These are phyloP conservation scores for Helotiales sp. DNA, from an alignment of 2,329 filamentous ascomycete species.

Conservation along the genomic window DNA sequence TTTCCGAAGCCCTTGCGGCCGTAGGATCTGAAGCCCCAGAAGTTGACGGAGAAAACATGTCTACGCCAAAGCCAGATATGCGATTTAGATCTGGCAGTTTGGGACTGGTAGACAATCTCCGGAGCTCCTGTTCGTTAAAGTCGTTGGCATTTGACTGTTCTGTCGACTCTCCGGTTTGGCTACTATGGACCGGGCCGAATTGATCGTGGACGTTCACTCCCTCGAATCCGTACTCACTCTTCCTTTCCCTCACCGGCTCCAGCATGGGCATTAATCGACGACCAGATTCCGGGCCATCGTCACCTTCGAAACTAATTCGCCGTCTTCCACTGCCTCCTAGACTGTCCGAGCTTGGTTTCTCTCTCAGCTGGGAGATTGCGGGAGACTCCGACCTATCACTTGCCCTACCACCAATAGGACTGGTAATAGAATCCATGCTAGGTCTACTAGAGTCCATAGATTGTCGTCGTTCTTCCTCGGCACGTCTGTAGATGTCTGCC, in stretches of 20 bases:
- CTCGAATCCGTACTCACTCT: slow-evolving; percentile 58
- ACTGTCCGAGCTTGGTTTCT: slow-evolving; percentile 28
- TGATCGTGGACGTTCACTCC: slow-evolving; percentile 33
- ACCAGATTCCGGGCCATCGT: slow-evolving; percentile 39
- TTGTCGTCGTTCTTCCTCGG: slow-evolving; percentile 63
- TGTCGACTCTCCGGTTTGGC: background rate
- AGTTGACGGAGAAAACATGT: slow-evolving; percentile 48
- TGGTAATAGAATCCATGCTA: slow-evolving; percentile 52
- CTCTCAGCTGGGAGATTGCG: slow-evolving; percentile 23
- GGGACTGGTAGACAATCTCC: slow-evolving; percentile 49
- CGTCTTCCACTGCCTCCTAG: slow-evolving; percentile 15
- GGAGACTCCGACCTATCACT: slow-evolving; percentile 31
- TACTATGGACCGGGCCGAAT: background rate
- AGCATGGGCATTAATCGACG: slow-evolving; percentile 44
- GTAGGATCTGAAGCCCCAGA: slow-evolving; percentile 11
- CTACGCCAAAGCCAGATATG: slow-evolving; percentile 60
- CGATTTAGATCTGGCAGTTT: slow-evolving; percentile 58
- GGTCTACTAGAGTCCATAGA: slow-evolving; percentile 58
- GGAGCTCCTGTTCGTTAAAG: slow-evolving; percentile 22
- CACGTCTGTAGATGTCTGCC: slow-evolving; percentile 73
- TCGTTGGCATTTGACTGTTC: background rate
- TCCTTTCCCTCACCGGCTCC: slow-evolving; percentile 56
- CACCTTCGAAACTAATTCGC: slow-evolving; percentile 26
- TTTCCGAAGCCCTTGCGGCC: slow-evolving; percentile 11
- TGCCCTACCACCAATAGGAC: slow-evolving; percentile 18